A percentile compares a stretch with the other conserved stretches of the same genome.
phyloP scores from a whole-genome alignment of 768 basidiomycete species.

The Tephrocybe sp. region DNA sequence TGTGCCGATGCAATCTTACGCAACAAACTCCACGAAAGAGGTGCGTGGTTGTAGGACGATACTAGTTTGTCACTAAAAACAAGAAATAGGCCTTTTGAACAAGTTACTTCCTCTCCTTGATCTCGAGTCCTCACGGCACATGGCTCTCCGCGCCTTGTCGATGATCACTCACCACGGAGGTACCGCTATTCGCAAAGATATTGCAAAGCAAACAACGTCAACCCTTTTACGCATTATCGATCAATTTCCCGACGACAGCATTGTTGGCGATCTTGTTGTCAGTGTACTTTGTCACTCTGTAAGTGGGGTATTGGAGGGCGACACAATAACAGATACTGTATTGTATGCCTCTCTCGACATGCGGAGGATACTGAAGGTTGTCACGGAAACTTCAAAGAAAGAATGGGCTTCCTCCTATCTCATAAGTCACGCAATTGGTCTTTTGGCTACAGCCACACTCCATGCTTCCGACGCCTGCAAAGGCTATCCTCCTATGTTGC shows the following conservation, averaged over 20 bases:
- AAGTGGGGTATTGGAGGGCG: constrained; percentile 39
- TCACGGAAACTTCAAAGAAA: constrained; percentile 40
- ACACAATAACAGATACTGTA: constrained; percentile 34
- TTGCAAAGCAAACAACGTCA: constrained; percentile 43
- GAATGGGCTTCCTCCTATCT: constrained; percentile 40
- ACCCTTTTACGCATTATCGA: constrained; percentile 44
- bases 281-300: constrained; percentile 52
- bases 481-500: constrained; percentile 39
- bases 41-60: constrained; percentile 25
- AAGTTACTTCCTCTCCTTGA: constrained; percentile 56
- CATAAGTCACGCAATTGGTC: constrained; percentile 50
- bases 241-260: constrained; percentile 48
- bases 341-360: constrained; percentile 42
- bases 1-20: constrained; percentile 57
- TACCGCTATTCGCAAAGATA: constrained; percentile 41
- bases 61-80: not conserved
- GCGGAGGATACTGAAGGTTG: constrained; percentile 38
- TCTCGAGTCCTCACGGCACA: constrained; percentile 42
- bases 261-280: constrained; percentile 48
- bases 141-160: constrained; percentile 53
- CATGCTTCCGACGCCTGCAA: constrained; percentile 45
- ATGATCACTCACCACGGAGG: constrained; percentile 66
- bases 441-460: constrained; percentile 41
- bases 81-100: constrained; percentile 46
- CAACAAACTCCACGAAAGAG: constrained; percentile 56